Percentiles rank a stretch among this genome's conserved stretches.
phyloP scores from a whole-genome alignment of 179 eudicot genomes.

The Silene vulgaris region DNA sequence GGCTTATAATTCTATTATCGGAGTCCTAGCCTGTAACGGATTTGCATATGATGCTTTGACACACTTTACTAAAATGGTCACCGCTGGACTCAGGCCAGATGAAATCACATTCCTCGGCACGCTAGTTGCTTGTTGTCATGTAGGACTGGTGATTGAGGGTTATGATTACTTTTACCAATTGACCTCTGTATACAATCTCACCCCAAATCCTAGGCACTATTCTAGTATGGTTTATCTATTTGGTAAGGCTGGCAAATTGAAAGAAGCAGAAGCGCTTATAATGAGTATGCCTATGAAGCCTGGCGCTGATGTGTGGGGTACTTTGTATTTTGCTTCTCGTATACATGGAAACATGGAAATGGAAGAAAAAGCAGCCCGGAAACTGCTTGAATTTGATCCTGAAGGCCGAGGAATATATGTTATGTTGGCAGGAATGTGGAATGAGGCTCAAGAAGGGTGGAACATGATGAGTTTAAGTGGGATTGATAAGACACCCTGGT shows the following conservation, averaged over 20 bases:
- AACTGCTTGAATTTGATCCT: slow-evolving; percentile 74
- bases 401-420: neutral
- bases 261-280: slow-evolving; percentile 67
- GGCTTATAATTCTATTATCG: slow-evolving; percentile 42
- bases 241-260: slow-evolving; percentile 70
- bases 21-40: slow-evolving; percentile 72
- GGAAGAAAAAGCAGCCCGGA: slow-evolving; percentile 75
- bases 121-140: slow-evolving; percentile 80
- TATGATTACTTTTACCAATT: slow-evolving; percentile 47
- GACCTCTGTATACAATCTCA: slow-evolving; percentile 43
- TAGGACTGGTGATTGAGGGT: slow-evolving; percentile 34
- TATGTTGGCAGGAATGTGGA: slow-evolving; percentile 51
- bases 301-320: slow-evolving; percentile 81
- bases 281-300: slow-evolving; percentile 68
- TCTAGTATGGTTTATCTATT: slow-evolving; percentile 74
- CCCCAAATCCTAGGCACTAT: slow-evolving; percentile 61
- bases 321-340: slow-evolving; percentile 68
- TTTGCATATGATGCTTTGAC: slow-evolving; percentile 57
- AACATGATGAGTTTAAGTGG: slow-evolving; percentile 61
- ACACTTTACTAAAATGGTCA: slow-evolving; percentile 52
- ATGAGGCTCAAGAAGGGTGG: slow-evolving; percentile 58
- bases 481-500: slow-evolving; percentile 76
- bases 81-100: slow-evolving; percentile 56
- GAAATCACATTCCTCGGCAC: slow-evolving; percentile 70
- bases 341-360: slow-evolving; percentile 54